Evolutionary conservation across 805 yeast species (phyloP), one percentile per base, ranked within the genome.

Genomic region (Ogataea neopini): DNA sequence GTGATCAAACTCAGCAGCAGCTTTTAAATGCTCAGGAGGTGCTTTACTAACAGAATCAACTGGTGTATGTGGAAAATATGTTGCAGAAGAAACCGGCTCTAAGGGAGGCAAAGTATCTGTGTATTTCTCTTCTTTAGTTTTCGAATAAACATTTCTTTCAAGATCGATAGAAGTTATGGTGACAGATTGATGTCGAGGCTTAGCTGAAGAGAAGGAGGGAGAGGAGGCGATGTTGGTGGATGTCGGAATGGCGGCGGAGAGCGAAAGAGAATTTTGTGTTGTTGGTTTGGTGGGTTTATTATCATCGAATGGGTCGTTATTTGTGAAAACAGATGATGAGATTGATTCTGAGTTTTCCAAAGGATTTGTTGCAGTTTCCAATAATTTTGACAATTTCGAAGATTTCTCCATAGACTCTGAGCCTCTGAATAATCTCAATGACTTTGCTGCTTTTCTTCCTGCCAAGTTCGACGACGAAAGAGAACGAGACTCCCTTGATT

Each of bases 61-160:
- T 14, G 82, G 78, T 3, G 79, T 76, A 60, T 84, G 88, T 2
- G 90, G 90, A 47, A 81, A 75, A 59, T 83, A 84, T 0, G 88
- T 82, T 0, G 88, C 89, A 1, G 86, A 80, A 0, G 86, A 80
- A 0, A 82, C 78, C 0, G 88, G 87, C 49, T 83, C 84, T 38
- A 80, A 55, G 0, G 66, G 56, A 17, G 64, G 54, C 20, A 62
- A 17, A 6, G 54, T 46, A 17, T 48, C 19, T 3, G 57, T 36
- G 41, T 29, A 48, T 7, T 35, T 35, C 20, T 19, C n/a, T 30
- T 41, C 47, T 9, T 23, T 26, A 10, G 36, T 6, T 10, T 18
- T 14, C 4, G 32, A n/a, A n/a, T 17, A 9, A n/a, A 28, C 14
- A 37, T 49, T 49, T 15, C 48, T 41, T 34, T 55, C 59, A 15